phyloP scores from a whole-genome alignment of 345 rosid genomes.

The Heritiera littoralis region DNA sequence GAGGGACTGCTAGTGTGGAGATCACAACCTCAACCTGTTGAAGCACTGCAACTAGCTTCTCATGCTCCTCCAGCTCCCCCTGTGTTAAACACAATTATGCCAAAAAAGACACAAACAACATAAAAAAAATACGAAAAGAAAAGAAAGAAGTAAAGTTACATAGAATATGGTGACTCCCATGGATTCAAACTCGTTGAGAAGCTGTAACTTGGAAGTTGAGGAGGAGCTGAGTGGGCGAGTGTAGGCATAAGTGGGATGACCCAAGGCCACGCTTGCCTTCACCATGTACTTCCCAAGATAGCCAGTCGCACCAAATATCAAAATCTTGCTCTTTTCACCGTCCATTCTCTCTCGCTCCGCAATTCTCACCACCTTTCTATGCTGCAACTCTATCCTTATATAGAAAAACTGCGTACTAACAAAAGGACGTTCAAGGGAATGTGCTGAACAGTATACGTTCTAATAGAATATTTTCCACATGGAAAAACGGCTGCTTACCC shows the following conservation, averaged over 20 bases:
- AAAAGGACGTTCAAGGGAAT: too few species aligned
- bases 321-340: not conserved
- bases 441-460: too few species aligned
- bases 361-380: too few species aligned
- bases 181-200: conserved; percentile 11
- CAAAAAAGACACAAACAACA: too few species aligned
- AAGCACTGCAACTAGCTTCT: conserved; percentile 13
- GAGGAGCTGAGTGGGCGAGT: not conserved
- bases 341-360: not conserved
- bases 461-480: too few species aligned
- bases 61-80: conserved; percentile 36
- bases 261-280: not conserved
- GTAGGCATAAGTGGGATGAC: conserved; percentile 3
- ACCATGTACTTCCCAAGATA: conserved; percentile 16
- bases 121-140: not conserved
- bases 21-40: conserved; percentile 46
- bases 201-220: not conserved
- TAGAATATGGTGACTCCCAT: conserved; percentile 1
- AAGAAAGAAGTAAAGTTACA: not conserved
- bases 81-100: not conserved
- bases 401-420: too few species aligned
- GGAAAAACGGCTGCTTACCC: too few species aligned
- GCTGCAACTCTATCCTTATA: too few species aligned
- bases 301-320: not conserved
- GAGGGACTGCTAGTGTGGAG: conserved; percentile 34